phyloP scores from a whole-genome alignment of 2,329 filamentous ascomycete genomes.

The Sordariomycetes sp. region DNA sequence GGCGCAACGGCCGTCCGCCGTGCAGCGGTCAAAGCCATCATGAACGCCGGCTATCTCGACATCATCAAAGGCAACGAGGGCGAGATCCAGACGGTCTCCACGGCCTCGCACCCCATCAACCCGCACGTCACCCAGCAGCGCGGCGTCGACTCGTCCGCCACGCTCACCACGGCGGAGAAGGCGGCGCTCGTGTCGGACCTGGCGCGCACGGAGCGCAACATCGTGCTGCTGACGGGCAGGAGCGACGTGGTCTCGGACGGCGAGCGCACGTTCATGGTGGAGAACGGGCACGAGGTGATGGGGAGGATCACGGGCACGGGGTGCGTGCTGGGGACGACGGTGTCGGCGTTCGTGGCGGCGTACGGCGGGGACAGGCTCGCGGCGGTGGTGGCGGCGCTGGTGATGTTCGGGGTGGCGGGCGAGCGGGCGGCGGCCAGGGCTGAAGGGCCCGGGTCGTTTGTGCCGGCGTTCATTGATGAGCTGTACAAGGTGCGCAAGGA shows the following conservation, averaged over 20 bases:
- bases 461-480: conserved; percentile 75
- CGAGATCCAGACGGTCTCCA: conserved; percentile 67
- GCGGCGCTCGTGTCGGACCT: conserved; percentile 53
- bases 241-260: conserved; percentile 75
- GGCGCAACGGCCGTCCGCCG: conserved; percentile 70
- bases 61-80: conserved; percentile 92
- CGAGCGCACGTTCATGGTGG: conserved; percentile 50
- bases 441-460: conserved; percentile 74
- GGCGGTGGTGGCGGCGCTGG: conserved; percentile 60
- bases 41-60: conserved; percentile 67
- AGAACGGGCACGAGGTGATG: conserved; percentile 67
- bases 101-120: conserved; percentile 12
- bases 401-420: conserved; percentile 68
- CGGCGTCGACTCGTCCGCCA: conserved; percentile 72
- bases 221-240: conserved; percentile 71
- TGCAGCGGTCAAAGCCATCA: conserved; percentile 57
- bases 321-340: conserved; percentile 72
- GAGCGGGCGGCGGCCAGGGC: conserved; percentile 59
- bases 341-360: conserved; percentile 59
- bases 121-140: conserved; percentile 46
- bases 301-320: conserved; percentile 69
- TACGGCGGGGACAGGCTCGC: conserved; percentile 53
- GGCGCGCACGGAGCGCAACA: conserved; percentile 55
- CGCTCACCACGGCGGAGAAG: conserved; percentile 37
- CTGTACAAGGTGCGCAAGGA: conserved; percentile 38